Percentiles rank a stretch among this genome's conserved stretches.
phyloP scores from a whole-genome alignment of 2,329 filamentous ascomycete genomes.

The Pestalotiopsis sp. region DNA sequence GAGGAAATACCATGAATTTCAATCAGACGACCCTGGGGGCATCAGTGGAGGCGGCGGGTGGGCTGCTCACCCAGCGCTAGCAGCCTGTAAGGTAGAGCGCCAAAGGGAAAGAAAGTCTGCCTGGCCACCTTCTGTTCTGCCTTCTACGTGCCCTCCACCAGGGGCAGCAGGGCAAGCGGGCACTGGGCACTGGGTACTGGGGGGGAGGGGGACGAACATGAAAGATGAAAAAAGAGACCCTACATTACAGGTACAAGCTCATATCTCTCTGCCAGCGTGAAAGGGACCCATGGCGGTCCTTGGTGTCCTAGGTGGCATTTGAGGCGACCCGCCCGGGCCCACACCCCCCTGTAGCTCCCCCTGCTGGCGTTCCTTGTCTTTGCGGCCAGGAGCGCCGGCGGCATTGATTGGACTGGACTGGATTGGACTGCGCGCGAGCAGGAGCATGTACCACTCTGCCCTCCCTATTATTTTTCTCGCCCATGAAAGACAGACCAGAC shows the following conservation, averaged over 20 bases:
- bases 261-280: not conserved
- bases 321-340: slow-evolving; percentile 11
- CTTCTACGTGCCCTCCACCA: no score
- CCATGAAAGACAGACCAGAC: slow-evolving; percentile 15
- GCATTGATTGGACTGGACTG: slow-evolving; percentile 9
- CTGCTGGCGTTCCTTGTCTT: slow-evolving; percentile 12
- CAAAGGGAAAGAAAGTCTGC: not conserved
- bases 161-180: no score
- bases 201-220: no score
- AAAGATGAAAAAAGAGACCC: no score
- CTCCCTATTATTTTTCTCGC: slow-evolving; percentile 28
- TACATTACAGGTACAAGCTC: not conserved
- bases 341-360: slow-evolving; percentile 12
- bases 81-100: not conserved
- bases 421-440: not conserved
- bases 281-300: not conserved
- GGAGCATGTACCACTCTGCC: slow-evolving; percentile 12
- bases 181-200: no score
- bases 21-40: slow-evolving; percentile 4
- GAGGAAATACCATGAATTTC: not conserved
- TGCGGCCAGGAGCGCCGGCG: slow-evolving; percentile 9
- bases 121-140: no score
- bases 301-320: slow-evolving; percentile 10
- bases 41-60: slow-evolving; percentile 1
- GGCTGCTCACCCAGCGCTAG: not conserved